Evolutionary conservation across 768 basidiomycete species (phyloP), one percentile per base, ranked within the genome.

Genomic region (Cystobasidium onofrii): DNA sequence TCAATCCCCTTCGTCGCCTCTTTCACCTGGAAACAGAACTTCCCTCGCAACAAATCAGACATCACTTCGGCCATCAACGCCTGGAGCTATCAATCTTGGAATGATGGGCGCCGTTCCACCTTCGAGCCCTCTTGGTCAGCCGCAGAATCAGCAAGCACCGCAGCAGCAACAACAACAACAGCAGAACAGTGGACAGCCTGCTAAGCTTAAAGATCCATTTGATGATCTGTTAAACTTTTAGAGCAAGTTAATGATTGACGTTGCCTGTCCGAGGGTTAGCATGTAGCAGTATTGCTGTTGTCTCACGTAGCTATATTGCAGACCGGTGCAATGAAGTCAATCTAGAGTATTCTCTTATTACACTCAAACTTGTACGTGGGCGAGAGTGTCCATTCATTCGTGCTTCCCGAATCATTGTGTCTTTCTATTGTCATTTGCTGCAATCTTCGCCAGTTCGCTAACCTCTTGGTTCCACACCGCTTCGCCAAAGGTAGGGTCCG

Each of bases 141-240:
- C n/a, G 6, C 52, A 29, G 29, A 33, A 46, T 36, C 10, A 17
- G 18, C 63, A 64, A 43, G 10, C 23, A 64, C 31, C 12, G 31
- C 63, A 36, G 63, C 27, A 63, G 31, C 62, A 31, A 34, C 64
- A 36, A 44, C 50, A 29, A 71, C 71, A 25, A 41, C 77, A 9
- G 72, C 74, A 34, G 66, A 75, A 23, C 4, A 60, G 23, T 33
- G 78, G 0, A 80, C 66, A 64, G 63, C 25, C 36, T 46, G 20
- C 23, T 1, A 64, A 74, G 34, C 78, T 70, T 25, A 77, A 44
- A 46, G 73, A 73, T 29, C 73, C 73, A 31, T 73, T 73, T 54
- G 73, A 73, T 17, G 73, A 73, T 65, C 33, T 73, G n/a, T 36
- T 73, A 9, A 34, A 34, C 57, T 60, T 60, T 27, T 60, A 60